These are phyloP conservation scores for Mycena citricolor DNA, from an alignment of 1,284 basidiomycete species.

Conservation along the genomic window DNA sequence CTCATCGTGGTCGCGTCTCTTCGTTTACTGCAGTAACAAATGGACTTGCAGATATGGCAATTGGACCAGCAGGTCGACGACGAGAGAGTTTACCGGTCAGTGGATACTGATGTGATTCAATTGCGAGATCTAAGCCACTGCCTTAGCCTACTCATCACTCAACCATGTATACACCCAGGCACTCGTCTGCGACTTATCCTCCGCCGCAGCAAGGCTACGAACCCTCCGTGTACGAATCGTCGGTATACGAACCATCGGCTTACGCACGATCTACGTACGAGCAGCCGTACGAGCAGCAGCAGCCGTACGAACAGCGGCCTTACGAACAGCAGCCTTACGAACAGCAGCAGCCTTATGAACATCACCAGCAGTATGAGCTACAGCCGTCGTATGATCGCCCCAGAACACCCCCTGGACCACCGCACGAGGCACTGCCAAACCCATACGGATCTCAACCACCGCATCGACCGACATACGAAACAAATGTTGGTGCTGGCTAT, in stretches of 20 bases:
- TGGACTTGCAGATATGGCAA: conserved; percentile 65
- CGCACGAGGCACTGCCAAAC: conserved; percentile 36
- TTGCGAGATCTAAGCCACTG: conserved; percentile 7
- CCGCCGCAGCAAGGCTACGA: conserved; percentile 23
- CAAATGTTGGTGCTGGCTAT: conserved; percentile 33
- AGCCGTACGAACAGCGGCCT: too few relatives aligned
- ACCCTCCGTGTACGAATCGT: conserved; percentile 15
- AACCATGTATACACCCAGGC: conserved; percentile 39
- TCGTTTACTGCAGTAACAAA: conserved; percentile 51
- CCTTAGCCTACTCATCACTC: conserved; percentile 32
- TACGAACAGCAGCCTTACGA: too few relatives aligned
- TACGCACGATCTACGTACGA: too few relatives aligned
- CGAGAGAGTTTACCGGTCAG: conserved; percentile 68
- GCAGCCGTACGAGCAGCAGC: too few relatives aligned
- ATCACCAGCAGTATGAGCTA: too few relatives aligned
- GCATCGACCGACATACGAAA: conserved; percentile 59
- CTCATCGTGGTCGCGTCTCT: conserved; percentile 35
- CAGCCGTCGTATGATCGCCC: conserved; percentile 41
- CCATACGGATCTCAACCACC: conserved; percentile 35
- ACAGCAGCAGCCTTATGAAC: too few relatives aligned
- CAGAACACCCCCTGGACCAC: conserved; percentile 37
- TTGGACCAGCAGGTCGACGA: conserved; percentile 46
- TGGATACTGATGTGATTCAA: conserved; percentile 7
- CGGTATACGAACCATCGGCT: too few relatives aligned
- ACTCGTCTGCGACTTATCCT: conserved; percentile 37